Conservation (phyloP, 768 basidiomycete species). For the Hortiboletus flavorubellus region DNA sequence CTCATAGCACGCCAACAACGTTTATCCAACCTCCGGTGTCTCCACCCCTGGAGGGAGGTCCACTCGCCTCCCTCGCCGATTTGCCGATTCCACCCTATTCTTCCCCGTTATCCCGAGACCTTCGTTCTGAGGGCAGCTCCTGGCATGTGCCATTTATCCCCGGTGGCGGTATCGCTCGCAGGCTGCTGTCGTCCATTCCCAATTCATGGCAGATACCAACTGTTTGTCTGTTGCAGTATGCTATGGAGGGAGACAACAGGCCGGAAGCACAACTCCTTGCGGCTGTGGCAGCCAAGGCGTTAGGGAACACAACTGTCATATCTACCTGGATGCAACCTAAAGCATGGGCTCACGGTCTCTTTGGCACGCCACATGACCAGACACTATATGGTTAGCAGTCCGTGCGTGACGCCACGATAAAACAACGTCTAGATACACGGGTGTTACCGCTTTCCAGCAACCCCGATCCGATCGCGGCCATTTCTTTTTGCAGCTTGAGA, state of each 20-base stretch:
- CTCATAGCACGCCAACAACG: conserved; percentile 60
- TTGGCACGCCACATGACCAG: conserved; percentile 72
- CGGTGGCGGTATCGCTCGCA: conserved; percentile 69
- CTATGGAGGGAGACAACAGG: conserved; percentile 80
- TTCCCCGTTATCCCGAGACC: conserved; percentile 42
- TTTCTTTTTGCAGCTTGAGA: conserved; percentile 74
- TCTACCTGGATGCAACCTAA: conserved; percentile 56
- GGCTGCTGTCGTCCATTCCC: conserved; percentile 59
- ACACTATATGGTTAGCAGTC: conserved; percentile 58
- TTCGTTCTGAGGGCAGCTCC: conserved; percentile 24
- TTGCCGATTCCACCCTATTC: conserved; percentile 56
- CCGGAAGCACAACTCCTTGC: conserved; percentile 66
- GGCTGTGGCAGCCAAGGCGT: conserved; percentile 45
- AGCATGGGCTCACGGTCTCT: conserved; percentile 60
- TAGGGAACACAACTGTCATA: conserved; percentile 36
- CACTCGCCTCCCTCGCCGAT: conserved; percentile 40
- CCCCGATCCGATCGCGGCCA: conserved; percentile 48
- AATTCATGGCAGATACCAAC: conserved; percentile 49
- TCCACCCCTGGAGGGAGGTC: conserved; percentile 43
- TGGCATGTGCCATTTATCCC: conserved; percentile 67
- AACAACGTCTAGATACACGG: conserved; percentile 1
- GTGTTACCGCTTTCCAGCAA: conserved; percentile 59
- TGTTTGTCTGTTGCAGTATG: conserved; percentile 66
- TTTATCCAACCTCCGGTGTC: conserved; percentile 46
- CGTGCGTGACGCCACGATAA: background rate